Base-by-base conservation (phyloP, 805 yeast species). In the Wickerhamiella dianesei region DNA sequence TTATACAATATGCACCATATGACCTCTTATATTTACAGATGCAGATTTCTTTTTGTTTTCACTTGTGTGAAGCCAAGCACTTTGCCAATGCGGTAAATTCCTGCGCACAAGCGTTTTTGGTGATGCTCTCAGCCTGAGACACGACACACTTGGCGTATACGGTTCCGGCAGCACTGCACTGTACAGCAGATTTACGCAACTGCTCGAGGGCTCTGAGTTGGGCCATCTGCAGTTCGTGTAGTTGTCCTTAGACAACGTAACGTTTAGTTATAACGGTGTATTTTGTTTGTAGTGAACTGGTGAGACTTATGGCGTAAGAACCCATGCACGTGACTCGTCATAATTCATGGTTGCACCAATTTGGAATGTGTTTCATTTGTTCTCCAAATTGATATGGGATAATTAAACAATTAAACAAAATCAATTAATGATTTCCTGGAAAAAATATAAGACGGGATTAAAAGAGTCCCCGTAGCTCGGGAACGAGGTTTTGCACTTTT, bases 401-500 rank as follows among this genome's bases (percentile, higher is more conserved):
- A n/a, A n/a, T n/a, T n/a, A n/a, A n/a, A n/a, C n/a, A n/a, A n/a
- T n/a, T n/a, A n/a, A n/a, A n/a, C n/a, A n/a, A n/a, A n/a, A n/a
- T n/a, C n/a, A n/a, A n/a, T n/a, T n/a, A n/a, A n/a, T n/a, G n/a
- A n/a, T n/a, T n/a, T n/a, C n/a, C n/a, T n/a, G n/a, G n/a, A n/a
- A n/a, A n/a, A n/a, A n/a, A n/a, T n/a, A n/a, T n/a, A n/a, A n/a
- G 32, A 25, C 6, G 9, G 12, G 32, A 25, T 25, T 25, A 25
- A 25, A 39, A 39, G 8, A 39, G 6, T 5, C 41, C 18, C 5
- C 25, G 25, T 19, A 44, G 44, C 44, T 51, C 54, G 14, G 53
- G 48, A 12, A 51, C 94, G 37, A 83, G 63, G 0, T 81, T 68
- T 49, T 73, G 62, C 4, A 85, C 81, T 58, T 74, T 76, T 6